These are phyloP conservation scores for Populus simonii DNA, from an alignment of 345 rosid genomes.

Conservation along the genomic window DNA sequence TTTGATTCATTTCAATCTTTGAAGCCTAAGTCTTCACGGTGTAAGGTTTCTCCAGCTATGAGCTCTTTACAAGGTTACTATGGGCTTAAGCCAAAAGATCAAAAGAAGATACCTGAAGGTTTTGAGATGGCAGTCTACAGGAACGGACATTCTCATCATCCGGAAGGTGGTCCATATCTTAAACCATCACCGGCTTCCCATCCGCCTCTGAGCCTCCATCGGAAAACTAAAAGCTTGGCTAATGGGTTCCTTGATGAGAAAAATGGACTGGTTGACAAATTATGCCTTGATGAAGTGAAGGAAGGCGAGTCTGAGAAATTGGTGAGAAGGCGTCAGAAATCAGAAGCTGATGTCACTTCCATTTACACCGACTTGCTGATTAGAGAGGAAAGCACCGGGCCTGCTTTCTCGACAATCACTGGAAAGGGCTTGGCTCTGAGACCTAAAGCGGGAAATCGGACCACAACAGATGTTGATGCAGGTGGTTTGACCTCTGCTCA, in stretches of 20 bases:
- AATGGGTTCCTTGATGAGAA: slow-evolving; percentile 40
- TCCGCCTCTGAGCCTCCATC: slow-evolving; percentile 13
- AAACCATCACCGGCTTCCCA: slow-evolving; percentile 20
- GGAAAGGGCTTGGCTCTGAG: slow-evolving; percentile 33
- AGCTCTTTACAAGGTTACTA: slow-evolving; percentile 29
- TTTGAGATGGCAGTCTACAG: slow-evolving; percentile 6
- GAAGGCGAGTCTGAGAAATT: slow-evolving; percentile 41
- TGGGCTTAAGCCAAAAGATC: slow-evolving; percentile 12
- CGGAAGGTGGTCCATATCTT: slow-evolving; percentile 32
- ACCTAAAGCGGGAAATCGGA: slow-evolving; percentile 15
- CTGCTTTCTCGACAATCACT: slow-evolving; percentile 9
- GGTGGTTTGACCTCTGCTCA: slow-evolving; percentile 23
- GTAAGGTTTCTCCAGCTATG: slow-evolving; percentile 30
- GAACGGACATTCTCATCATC: slow-evolving; percentile 27
- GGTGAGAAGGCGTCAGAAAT: slow-evolving; percentile 64
- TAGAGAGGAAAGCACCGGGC: slow-evolving; percentile 16
- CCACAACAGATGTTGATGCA: slow-evolving; percentile 15
- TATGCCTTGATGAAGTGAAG: slow-evolving; percentile 19
- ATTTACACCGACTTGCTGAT: neutral
- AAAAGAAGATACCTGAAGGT: neutral
- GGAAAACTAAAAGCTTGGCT: slow-evolving; percentile 50
- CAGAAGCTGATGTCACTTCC: slow-evolving; percentile 44
- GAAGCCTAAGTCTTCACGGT: slow-evolving; percentile 13
- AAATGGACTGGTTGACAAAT: neutral
- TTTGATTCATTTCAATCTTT: slow-evolving; percentile 52